Percentiles rank a stretch among this genome's conserved stretches.
Evolutionary conservation across 331 rosid genomes (phyloP).

Genomic region (Cydonia oblonga): DNA sequence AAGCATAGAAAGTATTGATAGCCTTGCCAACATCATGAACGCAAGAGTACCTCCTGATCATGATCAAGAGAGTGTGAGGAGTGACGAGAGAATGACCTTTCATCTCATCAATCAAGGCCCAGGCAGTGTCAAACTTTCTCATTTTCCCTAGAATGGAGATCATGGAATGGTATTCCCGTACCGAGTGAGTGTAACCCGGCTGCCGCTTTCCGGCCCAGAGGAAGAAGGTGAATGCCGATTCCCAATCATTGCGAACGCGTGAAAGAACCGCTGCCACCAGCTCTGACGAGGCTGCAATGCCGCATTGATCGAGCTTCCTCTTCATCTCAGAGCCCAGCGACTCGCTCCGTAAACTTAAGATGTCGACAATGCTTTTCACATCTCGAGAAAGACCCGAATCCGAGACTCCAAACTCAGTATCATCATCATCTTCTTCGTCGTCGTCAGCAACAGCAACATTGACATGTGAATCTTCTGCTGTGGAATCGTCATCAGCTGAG

Average conservation of each 20-base stretch:
- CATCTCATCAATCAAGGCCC: constrained; percentile 77
- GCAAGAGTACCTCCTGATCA: constrained; percentile 69
- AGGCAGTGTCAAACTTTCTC: constrained; percentile 84
- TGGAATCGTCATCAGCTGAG: not conserved
- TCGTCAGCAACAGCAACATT: constrained; percentile 7
- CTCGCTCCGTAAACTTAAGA: constrained; percentile 19
- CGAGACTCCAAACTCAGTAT: not conserved
- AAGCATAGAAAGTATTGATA: constrained; percentile 59
- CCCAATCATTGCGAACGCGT: constrained; percentile 68
- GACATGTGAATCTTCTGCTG: not conserved
- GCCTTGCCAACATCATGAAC: constrained; percentile 73
- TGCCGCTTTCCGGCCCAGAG: constrained; percentile 70
- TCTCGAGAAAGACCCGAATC: constrained; percentile 27
- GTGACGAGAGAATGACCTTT: constrained; percentile 52
- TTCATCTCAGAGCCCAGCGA: constrained; percentile 21
- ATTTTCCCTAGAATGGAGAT: constrained; percentile 73
- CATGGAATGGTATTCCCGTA: constrained; percentile 74
- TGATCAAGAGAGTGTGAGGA: constrained; percentile 65
- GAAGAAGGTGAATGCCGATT: constrained; percentile 76
- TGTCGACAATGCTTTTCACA: constrained; percentile 40
- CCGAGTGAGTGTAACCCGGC: constrained; percentile 33
- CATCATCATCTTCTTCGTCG: not conserved
- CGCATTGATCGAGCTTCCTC: constrained; percentile 45
- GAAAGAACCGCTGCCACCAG: constrained; percentile 65
- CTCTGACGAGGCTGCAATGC: constrained; percentile 39